These are phyloP conservation scores for Acer yangbiense DNA, from an alignment of 345 rosid genomes.

Conservation along the genomic window DNA sequence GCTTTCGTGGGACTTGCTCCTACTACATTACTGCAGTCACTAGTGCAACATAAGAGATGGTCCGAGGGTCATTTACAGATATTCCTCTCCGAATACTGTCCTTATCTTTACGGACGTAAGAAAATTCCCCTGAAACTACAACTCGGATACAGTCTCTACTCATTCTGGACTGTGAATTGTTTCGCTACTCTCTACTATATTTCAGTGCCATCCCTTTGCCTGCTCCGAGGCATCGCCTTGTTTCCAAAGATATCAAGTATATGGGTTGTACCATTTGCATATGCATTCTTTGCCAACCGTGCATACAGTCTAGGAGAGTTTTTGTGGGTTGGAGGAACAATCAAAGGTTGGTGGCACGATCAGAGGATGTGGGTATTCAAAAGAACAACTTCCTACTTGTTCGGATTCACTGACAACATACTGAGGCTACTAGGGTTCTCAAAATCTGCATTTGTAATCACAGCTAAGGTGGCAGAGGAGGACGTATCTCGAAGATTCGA, in stretches of 20 bases:
- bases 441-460: constrained; percentile 39
- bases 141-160: constrained; percentile 23
- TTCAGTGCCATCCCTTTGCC: constrained; percentile 44
- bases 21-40: constrained; percentile 29
- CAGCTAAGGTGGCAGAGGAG: constrained; percentile 37
- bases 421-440: constrained; percentile 34
- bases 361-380: constrained; percentile 46
- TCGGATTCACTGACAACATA: constrained; percentile 36
- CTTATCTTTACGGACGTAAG: constrained; percentile 31
- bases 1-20: constrained; percentile 49
- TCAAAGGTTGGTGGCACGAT: constrained; percentile 46
- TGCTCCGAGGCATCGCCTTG: constrained; percentile 38
- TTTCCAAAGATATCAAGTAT: constrained; percentile 48
- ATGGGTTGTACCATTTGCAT: constrained; percentile 43
- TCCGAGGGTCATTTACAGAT: constrained; percentile 45
- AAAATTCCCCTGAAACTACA: constrained; percentile 34
- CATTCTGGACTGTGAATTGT: constrained; percentile 38
- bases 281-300: constrained; percentile 25
- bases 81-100: constrained; percentile 35
- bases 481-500: constrained; percentile 34
- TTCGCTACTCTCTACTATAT: constrained; percentile 38
- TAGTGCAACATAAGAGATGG: constrained; percentile 52
- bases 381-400: constrained; percentile 47
- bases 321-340: constrained; percentile 33
- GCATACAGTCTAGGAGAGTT: constrained; percentile 33